Conservation (phyloP, 2,329 filamentous ascomycete species). For the Colletotrichum sp. region DNA sequence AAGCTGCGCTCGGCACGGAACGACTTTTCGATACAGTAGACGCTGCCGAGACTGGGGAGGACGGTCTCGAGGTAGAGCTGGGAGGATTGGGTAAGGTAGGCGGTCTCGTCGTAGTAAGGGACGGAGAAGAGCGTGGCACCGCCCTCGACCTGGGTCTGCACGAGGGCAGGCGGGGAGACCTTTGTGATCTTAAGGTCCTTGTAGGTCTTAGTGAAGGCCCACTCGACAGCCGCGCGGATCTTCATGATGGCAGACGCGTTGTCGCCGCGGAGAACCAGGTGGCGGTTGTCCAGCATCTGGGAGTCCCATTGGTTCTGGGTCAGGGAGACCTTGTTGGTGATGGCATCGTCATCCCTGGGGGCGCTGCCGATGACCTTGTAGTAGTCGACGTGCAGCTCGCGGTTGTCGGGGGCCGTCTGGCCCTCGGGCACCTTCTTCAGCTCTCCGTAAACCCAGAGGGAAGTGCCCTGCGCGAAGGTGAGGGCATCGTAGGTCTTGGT, state of each 20-base stretch:
- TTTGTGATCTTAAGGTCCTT: slow-evolving; percentile 79
- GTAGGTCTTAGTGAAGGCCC: slow-evolving; percentile 81
- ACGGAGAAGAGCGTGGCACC: slow-evolving; percentile 90
- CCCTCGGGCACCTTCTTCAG: slow-evolving; percentile 81
- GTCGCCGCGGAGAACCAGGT: slow-evolving; percentile 86
- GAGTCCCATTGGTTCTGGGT: slow-evolving; percentile 62
- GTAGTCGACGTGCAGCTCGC: slow-evolving; percentile 90
- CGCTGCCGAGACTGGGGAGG: slow-evolving; percentile 87
- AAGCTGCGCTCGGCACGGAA: slow-evolving; percentile 98
- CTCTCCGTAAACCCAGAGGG: slow-evolving; percentile 83
- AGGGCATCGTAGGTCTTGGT: slow-evolving; percentile 92
- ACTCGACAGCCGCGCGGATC: slow-evolving; percentile 81
- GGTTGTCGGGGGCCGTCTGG: slow-evolving; percentile 79
- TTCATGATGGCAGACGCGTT: slow-evolving; percentile 85
- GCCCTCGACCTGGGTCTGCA: slow-evolving; percentile 94
- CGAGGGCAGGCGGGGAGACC: slow-evolving; percentile 87
- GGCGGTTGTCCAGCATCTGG: slow-evolving; percentile 77
- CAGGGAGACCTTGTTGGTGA: slow-evolving; percentile 75
- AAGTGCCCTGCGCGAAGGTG: slow-evolving; percentile 86
- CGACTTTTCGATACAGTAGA: slow-evolving; percentile 98
- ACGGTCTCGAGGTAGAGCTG: slow-evolving; percentile 98
- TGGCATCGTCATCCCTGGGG: slow-evolving; percentile 86
- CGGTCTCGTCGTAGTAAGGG: slow-evolving; percentile 86
- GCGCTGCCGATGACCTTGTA: slow-evolving; percentile 81
- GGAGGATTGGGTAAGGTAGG: slow-evolving; percentile 95